These are phyloP conservation scores for Saccharomyces hybrid DNA, from an alignment of 1,139 yeast species.

Conservation along the genomic window DNA sequence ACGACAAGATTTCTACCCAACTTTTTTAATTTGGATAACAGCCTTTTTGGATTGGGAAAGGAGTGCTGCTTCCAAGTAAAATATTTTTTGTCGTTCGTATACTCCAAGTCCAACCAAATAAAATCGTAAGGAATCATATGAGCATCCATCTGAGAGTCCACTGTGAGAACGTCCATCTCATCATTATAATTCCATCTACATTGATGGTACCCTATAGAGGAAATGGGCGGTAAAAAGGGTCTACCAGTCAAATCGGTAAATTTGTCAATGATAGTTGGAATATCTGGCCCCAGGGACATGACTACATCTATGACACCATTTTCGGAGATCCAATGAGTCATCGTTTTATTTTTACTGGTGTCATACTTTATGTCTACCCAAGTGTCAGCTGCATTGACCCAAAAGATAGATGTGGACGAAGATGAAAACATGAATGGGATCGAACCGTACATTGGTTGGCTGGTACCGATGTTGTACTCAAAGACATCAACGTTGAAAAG, in stretches of 20 bases:
- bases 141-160: constrained; percentile 63
- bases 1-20: constrained; percentile 78
- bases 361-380: constrained; percentile 61
- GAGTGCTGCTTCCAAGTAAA: constrained; percentile 79
- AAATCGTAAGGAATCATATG: constrained; percentile 79
- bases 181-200: constrained; percentile 97
- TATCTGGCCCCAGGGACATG: constrained; percentile 51
- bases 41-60: constrained; percentile 66
- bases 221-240: constrained; percentile 66
- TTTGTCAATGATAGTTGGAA: constrained; percentile 52
- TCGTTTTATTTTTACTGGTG: constrained; percentile 23
- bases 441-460: constrained; percentile 89
- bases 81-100: constrained; percentile 76
- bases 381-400: constrained; percentile 93
- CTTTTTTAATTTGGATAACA: constrained; percentile 57
- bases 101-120: constrained; percentile 94
- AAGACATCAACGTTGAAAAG: constrained; percentile 89
- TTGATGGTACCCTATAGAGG: constrained; percentile 87
- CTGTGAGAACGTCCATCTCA: constrained; percentile 70
- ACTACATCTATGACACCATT: constrained; percentile 75
- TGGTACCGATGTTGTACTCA: constrained; percentile 77
- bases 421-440: constrained; percentile 73
- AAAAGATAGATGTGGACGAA: constrained; percentile 67
- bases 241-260: constrained; percentile 75
- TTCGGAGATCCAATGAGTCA: constrained; percentile 92